Percentiles rank a stretch among this genome's conserved stretches.
These are phyloP conservation scores for Fusarium palustre DNA, from an alignment of 2,329 filamentous ascomycete species.

Conservation along the genomic window DNA sequence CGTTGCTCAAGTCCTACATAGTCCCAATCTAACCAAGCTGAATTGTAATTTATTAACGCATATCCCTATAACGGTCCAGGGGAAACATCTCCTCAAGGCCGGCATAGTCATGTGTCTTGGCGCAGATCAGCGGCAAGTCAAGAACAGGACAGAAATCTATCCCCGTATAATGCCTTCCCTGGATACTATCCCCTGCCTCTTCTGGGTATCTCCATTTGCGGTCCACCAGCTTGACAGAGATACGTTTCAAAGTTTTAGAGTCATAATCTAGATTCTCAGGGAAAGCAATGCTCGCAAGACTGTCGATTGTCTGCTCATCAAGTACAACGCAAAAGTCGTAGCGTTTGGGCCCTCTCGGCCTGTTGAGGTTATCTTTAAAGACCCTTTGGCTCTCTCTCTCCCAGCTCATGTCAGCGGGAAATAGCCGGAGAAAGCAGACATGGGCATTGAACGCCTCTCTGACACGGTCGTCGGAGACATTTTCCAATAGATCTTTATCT, in stretches of 20 bases:
- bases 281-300: constrained; percentile 1
- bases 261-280: not conserved
- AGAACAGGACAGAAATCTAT: constrained; percentile 14
- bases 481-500: constrained; percentile 9
- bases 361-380: constrained; percentile 1
- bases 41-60: not conserved
- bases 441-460: constrained; percentile 31
- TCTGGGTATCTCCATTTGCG: constrained; percentile 17
- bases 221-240: constrained; percentile 14
- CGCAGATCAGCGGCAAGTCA: constrained; percentile 15
- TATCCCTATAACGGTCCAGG: constrained; percentile 3
- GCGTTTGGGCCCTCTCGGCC: constrained; percentile 7
- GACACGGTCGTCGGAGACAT: constrained; percentile 29
- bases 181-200: not conserved
- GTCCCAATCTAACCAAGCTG: not conserved
- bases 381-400: not conserved
- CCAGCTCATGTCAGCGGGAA: not conserved
- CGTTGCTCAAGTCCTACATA: not conserved
- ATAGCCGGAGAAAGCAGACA: constrained; percentile 9
- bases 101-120: not conserved
- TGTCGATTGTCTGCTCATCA: constrained; percentile 1
- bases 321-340: constrained; percentile 19
- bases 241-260: not conserved
- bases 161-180: constrained; percentile 8
- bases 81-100: constrained; percentile 13